Evolutionary conservation across 2,329 filamentous ascomycete genomes (phyloP), one percentile per base, ranked within the genome.

Genomic region (Fusarium denticulatum): DNA sequence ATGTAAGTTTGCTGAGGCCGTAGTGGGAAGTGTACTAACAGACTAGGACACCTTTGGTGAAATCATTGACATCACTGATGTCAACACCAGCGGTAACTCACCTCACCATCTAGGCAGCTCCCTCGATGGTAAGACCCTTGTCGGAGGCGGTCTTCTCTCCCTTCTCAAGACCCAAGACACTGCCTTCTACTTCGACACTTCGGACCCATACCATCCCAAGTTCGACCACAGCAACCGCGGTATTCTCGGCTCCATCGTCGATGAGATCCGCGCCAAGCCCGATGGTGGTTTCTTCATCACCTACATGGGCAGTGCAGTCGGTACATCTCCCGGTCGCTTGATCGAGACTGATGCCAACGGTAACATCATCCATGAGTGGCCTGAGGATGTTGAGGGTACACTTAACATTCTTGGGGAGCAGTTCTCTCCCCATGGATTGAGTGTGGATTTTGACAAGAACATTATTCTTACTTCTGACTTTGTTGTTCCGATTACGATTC

Each of bases 241-340:
- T n/a, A 63, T 90, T 14, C 84, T 91, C 39, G 84, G 85, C 12
- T 90, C 89, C 43, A 90, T 91, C 71, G 85, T 86, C 1, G 89
- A 91, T 78, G 89, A 91, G 81, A 88, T 91, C 75, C 86, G 88
- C 22, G 88, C 89, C 52, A 91, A 91, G 80, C 89, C 89, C 16
- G 89, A 89, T 30, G 89, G 82, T 45, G 88, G 88, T 1, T 90
- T 90, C 81, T 89, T 88, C 78, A 88, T 90, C 74, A 90, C 88
- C 7, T 90, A 89, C 79, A 89, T 90, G 88, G 88, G 88, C 22
- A 89, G 84, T 67, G 88, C 89, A 11, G 82, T 87, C 1, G 89
- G 89, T 22, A 90, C 88, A 14, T 85, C 86, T 0, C 89, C 88
- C 0, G 89, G 89, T 11, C 88, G 88, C 39, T 85, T 91, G 2